Conservation (phyloP, 768 basidiomycete species). For the Lactifluus pinguis region DNA sequence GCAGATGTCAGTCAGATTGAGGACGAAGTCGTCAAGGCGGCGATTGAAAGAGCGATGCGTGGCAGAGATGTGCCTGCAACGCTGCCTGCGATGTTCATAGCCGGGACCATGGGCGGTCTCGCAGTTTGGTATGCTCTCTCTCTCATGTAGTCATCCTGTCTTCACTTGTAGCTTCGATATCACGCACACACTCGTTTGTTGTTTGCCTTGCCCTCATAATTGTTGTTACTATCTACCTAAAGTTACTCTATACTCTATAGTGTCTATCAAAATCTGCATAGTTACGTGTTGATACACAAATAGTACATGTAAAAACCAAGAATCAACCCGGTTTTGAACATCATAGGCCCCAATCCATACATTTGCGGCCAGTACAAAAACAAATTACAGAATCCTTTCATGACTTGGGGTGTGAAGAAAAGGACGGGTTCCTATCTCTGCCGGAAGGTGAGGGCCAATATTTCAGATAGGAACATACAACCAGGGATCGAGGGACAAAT, state of each 20-base stretch:
- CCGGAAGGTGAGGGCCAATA: background rate
- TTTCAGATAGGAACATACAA: background rate
- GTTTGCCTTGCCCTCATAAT: background rate
- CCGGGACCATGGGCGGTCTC: slow-evolving; percentile 14
- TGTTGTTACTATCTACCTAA: background rate
- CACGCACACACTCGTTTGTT: background rate
- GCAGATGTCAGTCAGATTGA: slow-evolving; percentile 10
- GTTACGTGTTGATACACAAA: background rate
- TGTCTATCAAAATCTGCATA: background rate
- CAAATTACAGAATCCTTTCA: background rate
- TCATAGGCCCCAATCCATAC: background rate
- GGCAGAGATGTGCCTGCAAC: background rate
- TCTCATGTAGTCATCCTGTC: slow-evolving; percentile 4
- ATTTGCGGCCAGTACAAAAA: background rate
- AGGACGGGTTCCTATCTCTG: background rate
- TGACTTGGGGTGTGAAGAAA: background rate
- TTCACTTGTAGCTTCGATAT: background rate
- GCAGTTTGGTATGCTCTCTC: slow-evolving; percentile 16
- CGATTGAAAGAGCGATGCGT: background rate
- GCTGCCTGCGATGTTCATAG: slow-evolving; percentile 19
- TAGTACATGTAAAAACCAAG: background rate
- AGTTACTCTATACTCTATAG: background rate
- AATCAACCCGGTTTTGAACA: background rate
- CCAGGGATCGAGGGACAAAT: background rate
- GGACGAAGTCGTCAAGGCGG: slow-evolving; percentile 7